Evolutionary conservation across 768 basidiomycete genomes (phyloP).

Genomic region (Russula virescens): DNA sequence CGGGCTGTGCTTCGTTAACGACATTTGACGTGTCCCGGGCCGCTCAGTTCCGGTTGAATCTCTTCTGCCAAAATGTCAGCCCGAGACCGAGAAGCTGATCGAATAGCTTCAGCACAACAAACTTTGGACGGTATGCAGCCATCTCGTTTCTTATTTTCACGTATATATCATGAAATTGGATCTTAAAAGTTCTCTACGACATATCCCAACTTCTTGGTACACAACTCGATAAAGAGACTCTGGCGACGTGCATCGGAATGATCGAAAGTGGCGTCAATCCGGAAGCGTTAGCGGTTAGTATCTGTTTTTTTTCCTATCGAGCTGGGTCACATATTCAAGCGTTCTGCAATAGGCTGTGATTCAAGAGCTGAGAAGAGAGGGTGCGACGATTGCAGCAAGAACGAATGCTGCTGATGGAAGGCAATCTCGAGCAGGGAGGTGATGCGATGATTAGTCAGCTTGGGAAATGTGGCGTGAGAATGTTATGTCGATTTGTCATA

Average conservation of each 20-base stretch:
- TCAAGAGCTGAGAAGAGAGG: constrained; percentile 23
- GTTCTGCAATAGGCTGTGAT: constrained; percentile 15
- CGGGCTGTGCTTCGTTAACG: neutral
- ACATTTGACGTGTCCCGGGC: neutral
- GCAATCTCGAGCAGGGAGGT: neutral
- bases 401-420: neutral
- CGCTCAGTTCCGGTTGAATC: neutral
- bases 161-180: neutral
- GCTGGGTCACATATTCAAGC: neutral
- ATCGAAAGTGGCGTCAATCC: constrained; percentile 92
- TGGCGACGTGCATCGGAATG: constrained; percentile 89
- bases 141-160: neutral
- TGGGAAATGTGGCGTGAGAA: constrained; percentile 6
- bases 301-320: neutral
- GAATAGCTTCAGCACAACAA: constrained; percentile 30
- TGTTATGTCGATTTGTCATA: constrained; percentile 6
- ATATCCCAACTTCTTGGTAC: constrained; percentile 88
- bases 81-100: constrained; percentile 21
- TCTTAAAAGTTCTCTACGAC: constrained; percentile 63
- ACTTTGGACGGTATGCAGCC: constrained; percentile 35
- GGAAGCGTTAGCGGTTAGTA: constrained; percentile 79
- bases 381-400: constrained; percentile 5
- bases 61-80: neutral
- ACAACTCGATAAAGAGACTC: constrained; percentile 80
- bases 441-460: constrained; percentile 11